Percentiles rank a stretch among this genome's conserved stretches.
Conservation (phyloP, 208 protist species). For the Trypanosoma vivax region DNA sequence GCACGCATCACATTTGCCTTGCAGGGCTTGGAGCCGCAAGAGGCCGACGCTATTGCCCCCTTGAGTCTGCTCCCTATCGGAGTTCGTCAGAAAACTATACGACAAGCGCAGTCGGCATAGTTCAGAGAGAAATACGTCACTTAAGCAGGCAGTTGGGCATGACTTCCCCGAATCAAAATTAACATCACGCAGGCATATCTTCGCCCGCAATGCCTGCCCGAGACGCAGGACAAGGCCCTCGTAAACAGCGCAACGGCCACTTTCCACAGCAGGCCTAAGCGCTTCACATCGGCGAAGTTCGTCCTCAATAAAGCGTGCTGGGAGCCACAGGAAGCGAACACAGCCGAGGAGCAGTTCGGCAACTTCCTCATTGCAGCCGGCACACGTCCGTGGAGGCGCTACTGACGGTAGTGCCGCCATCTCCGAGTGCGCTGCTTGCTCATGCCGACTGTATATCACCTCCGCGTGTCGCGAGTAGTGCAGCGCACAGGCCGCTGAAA, state of each 20-base stretch:
- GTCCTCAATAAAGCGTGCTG: conserved; percentile 13
- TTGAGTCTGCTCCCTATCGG: conserved; percentile 6
- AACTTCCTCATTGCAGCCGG: conserved; percentile 8
- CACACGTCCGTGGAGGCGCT: too few species aligned
- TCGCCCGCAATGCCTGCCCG: conserved; percentile 12
- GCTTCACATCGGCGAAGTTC: conserved; percentile 10
- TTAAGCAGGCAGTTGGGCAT: not conserved
- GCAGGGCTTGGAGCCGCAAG: not conserved
- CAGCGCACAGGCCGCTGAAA: conserved; percentile 7
- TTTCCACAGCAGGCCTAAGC: not conserved
- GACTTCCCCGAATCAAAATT: not conserved
- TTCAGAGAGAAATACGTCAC: conserved; percentile 11
- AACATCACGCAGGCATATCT: conserved; percentile 1
- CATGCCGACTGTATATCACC: not conserved
- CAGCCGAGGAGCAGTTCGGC: conserved; percentile 7
- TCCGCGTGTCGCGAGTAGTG: not conserved
- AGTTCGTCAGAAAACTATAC: conserved; percentile 14
- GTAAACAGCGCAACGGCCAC: conserved; percentile 9
- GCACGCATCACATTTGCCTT: conserved; percentile 15
- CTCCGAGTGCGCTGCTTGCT: not conserved
- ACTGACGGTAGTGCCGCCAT: not conserved
- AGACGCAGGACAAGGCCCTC: conserved; percentile 13
- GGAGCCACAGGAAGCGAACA: conserved; percentile 25
- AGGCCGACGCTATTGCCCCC: conserved; percentile 6
- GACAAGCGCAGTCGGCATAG: conserved; percentile 15